Evolutionary conservation across 2,329 filamentous ascomycete genomes (phyloP).

Genomic region (Leptoxyphium fumago): DNA sequence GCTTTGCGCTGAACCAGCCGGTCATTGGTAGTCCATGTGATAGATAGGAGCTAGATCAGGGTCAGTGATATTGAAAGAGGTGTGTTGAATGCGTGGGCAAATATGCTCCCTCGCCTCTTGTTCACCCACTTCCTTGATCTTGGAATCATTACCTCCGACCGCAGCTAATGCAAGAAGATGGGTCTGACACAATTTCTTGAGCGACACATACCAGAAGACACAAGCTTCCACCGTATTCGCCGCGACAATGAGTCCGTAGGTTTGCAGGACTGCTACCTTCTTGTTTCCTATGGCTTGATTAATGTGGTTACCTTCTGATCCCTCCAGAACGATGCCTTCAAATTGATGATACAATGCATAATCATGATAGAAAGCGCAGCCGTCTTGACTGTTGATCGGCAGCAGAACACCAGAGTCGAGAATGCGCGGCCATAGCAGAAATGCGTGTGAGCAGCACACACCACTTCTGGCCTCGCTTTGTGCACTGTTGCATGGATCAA

Average conservation of each 20-base stretch:
- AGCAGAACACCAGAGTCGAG: slow-evolving; percentile 28
- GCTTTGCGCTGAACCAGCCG: no score
- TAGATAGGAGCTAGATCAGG: no score
- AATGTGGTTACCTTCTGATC: slow-evolving; percentile 31
- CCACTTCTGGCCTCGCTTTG: slow-evolving; percentile 28
- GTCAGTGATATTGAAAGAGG: no score
- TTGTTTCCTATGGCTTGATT: slow-evolving; percentile 25
- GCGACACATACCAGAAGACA: slow-evolving; percentile 27
- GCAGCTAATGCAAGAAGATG: slow-evolving; percentile 42
- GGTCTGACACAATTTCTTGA: slow-evolving; percentile 27
- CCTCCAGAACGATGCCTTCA: slow-evolving; percentile 31
- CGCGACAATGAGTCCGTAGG: slow-evolving; percentile 32
- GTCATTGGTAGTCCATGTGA: no score
- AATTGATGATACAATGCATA: slow-evolving; percentile 29
- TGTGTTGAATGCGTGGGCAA: no score
- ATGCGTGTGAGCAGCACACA: slow-evolving; percentile 31
- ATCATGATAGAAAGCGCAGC: slow-evolving; percentile 28
- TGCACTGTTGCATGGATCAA: slow-evolving; percentile 32
- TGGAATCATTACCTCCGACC: slow-evolving; percentile 44
- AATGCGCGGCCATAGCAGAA: slow-evolving; percentile 30
- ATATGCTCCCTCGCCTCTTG: no score
- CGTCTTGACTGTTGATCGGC: slow-evolving; percentile 31
- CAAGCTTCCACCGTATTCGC: slow-evolving; percentile 27
- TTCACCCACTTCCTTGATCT: slow-evolving; percentile 47
- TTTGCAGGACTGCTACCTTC: slow-evolving; percentile 28